A percentile compares a stretch with the other conserved stretches of the same genome.
phyloP scores from a whole-genome alignment of 306 rosid genomes.

The Prunus salicina region DNA sequence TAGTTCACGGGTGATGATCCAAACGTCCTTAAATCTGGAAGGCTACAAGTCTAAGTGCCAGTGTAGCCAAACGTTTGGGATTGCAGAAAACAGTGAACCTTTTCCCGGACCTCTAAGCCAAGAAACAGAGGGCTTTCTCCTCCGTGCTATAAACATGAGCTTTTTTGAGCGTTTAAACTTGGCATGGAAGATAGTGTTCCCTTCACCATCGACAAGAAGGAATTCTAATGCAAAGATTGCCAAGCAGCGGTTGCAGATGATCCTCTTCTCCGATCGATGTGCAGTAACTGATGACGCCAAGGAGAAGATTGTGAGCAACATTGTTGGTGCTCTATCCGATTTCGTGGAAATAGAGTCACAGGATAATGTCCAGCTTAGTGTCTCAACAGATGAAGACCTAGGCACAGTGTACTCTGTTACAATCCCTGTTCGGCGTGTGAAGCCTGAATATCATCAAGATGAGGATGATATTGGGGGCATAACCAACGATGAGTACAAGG shows the following conservation, averaged over 20 bases:
- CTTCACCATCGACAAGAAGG: slow-evolving; percentile 57
- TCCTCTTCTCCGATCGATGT: slow-evolving; percentile 86
- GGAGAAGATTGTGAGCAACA: slow-evolving; percentile 66
- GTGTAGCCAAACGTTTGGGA: background rate
- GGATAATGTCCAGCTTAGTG: slow-evolving; percentile 84
- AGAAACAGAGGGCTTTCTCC: slow-evolving; percentile 48
- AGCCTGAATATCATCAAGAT: slow-evolving; percentile 77
- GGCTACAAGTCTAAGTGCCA: slow-evolving; percentile 1
- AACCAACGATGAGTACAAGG: slow-evolving; percentile 77
- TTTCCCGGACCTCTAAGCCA: background rate
- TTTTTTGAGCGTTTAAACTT: slow-evolving; percentile 79
- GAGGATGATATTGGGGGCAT: slow-evolving; percentile 58
- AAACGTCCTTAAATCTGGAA: background rate
- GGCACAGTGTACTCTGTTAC: slow-evolving; percentile 96
- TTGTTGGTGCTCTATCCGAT: slow-evolving; percentile 75
- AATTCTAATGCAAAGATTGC: slow-evolving; percentile 82
- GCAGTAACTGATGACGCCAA: slow-evolving; percentile 88
- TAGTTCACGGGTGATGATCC: background rate
- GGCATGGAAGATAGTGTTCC: slow-evolving; percentile 85
- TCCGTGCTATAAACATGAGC: slow-evolving; percentile 73
- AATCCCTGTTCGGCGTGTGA: slow-evolving; percentile 88
- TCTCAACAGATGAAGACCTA: slow-evolving; percentile 69
- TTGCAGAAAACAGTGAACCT: slow-evolving; percentile 8
- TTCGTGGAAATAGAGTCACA: slow-evolving; percentile 90
- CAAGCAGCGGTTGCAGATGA: slow-evolving; percentile 92